These are phyloP conservation scores for Tetragonia tetragonoides DNA, from an alignment of 148 eudicot genomes.

Conservation along the genomic window DNA sequence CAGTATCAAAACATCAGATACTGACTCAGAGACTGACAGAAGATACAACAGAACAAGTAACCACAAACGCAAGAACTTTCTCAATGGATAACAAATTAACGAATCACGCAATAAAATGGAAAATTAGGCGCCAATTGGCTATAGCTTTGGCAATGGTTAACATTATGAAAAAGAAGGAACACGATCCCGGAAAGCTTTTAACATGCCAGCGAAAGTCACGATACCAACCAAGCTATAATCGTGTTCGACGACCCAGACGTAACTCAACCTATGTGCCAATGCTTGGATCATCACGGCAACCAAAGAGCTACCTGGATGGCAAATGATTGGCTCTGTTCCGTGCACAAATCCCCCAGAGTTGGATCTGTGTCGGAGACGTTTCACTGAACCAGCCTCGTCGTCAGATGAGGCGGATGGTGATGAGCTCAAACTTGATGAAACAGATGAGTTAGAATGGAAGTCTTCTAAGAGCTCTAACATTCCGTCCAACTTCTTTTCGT, in stretches of 20 bases:
- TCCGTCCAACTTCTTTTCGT: conserved; percentile 47
- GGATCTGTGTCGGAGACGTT: conserved; percentile 30
- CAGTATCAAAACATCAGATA: too few relatives aligned
- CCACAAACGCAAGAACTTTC: too few relatives aligned
- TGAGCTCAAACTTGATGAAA: conserved; percentile 29
- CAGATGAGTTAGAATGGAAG: conserved; percentile 27
- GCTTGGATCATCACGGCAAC: conserved; percentile 94
- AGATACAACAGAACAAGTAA: too few relatives aligned
- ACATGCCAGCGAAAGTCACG: conserved; percentile 64
- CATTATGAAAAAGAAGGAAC: conserved; percentile 17
- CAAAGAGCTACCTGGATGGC: conserved; percentile 71
- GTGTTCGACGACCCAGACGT: conserved; percentile 74
- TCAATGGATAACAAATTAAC: too few relatives aligned
- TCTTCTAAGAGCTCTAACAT: conserved; percentile 71
- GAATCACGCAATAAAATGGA: too few relatives aligned
- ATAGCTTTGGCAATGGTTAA: too few relatives aligned
- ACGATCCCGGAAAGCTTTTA: conserved; percentile 53
- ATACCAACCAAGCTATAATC: conserved; percentile 64
- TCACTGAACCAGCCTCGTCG: conserved; percentile 49
- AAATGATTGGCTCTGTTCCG: conserved; percentile 60
- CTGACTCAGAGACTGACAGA: too few relatives aligned
- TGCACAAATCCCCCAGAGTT: conserved; percentile 34
- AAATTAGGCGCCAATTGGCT: too few relatives aligned
- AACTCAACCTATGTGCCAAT: conserved; percentile 65
- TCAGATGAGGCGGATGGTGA: conserved; percentile 59